A percentile compares a stretch with the other conserved stretches of the same genome.
phyloP scores from a whole-genome alignment of 2,329 filamentous ascomycete genomes.

The Aureobasidium sp. region DNA sequence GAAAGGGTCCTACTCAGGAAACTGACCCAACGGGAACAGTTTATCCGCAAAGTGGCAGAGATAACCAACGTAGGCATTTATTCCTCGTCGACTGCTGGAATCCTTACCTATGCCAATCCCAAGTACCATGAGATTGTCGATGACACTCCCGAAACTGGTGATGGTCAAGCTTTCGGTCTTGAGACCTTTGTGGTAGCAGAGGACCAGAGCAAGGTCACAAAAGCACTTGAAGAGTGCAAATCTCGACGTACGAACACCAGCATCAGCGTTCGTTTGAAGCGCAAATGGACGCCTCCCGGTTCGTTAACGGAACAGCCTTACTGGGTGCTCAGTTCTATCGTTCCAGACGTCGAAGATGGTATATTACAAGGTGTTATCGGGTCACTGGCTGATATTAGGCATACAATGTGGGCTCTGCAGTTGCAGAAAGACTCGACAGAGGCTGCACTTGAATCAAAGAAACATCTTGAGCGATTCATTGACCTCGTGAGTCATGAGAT shows the following conservation, averaged over 20 bases:
- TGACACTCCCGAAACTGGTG: neutral
- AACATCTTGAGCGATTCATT: slow-evolving; percentile 13
- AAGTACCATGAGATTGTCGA: neutral
- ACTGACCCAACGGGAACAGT: neutral
- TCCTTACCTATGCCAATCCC: slow-evolving; percentile 2
- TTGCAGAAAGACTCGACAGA: slow-evolving; percentile 13
- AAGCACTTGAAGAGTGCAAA: slow-evolving; percentile 2
- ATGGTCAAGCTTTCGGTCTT: neutral
- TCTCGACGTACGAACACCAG: neutral
- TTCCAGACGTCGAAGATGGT: slow-evolving; percentile 1
- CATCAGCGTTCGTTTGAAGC: slow-evolving; percentile 6
- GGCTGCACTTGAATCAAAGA: neutral
- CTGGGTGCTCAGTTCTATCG: slow-evolving; percentile 11
- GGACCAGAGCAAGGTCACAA: neutral
- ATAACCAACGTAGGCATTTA: slow-evolving; percentile 9
- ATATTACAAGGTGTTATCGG: slow-evolving; percentile 2
- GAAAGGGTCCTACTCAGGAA: neutral
- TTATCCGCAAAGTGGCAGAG: slow-evolving; percentile 3
- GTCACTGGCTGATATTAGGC: slow-evolving; percentile 1
- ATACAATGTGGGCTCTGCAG: slow-evolving; percentile 14
- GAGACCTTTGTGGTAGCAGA: neutral
- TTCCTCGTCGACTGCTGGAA: neutral
- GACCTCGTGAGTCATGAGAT: slow-evolving; percentile 13
- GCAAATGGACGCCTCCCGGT: neutral
- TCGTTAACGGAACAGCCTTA: neutral